Percentiles rank a stretch among this genome's conserved stretches.
These are phyloP conservation scores for Ziziphus jujuba DNA, from an alignment of 306 rosid genomes.

Conservation along the genomic window DNA sequence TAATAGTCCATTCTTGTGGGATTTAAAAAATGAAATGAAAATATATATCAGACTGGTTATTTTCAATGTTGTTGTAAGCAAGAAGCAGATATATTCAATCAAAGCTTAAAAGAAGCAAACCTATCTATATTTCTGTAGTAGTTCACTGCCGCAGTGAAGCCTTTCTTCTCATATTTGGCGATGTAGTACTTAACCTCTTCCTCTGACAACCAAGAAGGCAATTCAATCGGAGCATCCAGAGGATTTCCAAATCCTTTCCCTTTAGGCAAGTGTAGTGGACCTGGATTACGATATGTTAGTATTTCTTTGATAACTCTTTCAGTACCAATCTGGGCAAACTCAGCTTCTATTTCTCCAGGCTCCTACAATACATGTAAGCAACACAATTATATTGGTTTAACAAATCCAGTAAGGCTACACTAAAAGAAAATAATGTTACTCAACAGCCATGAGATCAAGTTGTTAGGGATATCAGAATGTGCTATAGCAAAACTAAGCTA, in stretches of 20 bases:
- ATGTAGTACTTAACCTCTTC: conserved; percentile 63
- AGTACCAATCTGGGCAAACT: conserved; percentile 67
- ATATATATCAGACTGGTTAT: too few relatives aligned
- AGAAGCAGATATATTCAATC: background rate
- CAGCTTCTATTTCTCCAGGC: conserved; percentile 66
- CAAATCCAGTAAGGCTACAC: too few relatives aligned
- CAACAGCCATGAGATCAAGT: too few relatives aligned
- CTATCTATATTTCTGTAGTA: conserved; percentile 69
- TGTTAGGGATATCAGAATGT: too few relatives aligned
- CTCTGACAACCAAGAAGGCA: conserved; percentile 73
- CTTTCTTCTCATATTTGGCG: conserved; percentile 51
- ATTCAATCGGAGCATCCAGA: conserved; percentile 38
- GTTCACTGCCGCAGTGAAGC: conserved; percentile 68
- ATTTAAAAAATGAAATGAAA: too few relatives aligned
- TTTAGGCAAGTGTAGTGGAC: conserved; percentile 56
- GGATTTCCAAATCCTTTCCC: conserved; percentile 52
- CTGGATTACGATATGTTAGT: conserved; percentile 54
- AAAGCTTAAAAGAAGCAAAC: conserved; percentile 18
- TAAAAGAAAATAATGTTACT: too few relatives aligned
- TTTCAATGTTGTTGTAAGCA: too few relatives aligned
- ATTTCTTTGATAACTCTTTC: conserved; percentile 59
- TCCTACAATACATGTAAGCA: conserved; percentile 37
- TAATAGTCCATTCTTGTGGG: too few relatives aligned
- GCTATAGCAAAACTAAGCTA: too few relatives aligned
- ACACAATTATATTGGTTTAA: too few relatives aligned